Percentiles rank a stretch among this genome's conserved stretches.
Evolutionary conservation across 2,329 filamentous ascomycete species (phyloP).

Genomic region (Dactylonectria estremocensis): DNA sequence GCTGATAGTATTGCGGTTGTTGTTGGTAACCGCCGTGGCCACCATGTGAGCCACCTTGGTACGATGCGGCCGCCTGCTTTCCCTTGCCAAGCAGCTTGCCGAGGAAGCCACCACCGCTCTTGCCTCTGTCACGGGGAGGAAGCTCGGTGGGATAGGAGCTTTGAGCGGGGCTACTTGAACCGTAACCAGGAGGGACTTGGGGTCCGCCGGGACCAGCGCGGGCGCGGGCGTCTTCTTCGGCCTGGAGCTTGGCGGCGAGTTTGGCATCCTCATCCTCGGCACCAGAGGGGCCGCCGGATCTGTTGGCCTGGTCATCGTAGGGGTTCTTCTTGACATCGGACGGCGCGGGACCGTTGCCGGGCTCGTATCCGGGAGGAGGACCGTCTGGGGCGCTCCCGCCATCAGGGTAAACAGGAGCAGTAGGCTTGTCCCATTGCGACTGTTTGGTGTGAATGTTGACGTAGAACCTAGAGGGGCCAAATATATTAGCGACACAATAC

Average conservation of each 20-base stretch:
- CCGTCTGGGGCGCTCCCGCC: slow-evolving; percentile 64
- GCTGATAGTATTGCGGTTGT: slow-evolving; percentile 47
- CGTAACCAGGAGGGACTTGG: slow-evolving; percentile 54
- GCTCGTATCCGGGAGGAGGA: slow-evolving; percentile 78
- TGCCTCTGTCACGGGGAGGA: slow-evolving; percentile 58
- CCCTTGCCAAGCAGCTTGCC: slow-evolving; percentile 69
- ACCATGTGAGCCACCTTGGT: slow-evolving; percentile 36
- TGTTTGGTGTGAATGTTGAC: slow-evolving; percentile 90
- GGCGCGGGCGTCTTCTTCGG: slow-evolving; percentile 82
- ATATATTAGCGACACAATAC: slow-evolving; percentile 30
- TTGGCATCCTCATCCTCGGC: slow-evolving; percentile 77
- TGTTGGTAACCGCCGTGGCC: slow-evolving; percentile 50
- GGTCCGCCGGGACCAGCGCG: slow-evolving; percentile 50
- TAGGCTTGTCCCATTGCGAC: slow-evolving; percentile 92
- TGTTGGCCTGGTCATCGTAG: slow-evolving; percentile 65
- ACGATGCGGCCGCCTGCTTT: slow-evolving; percentile 54
- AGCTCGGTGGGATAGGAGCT: slow-evolving; percentile 57
- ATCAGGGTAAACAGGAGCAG: slow-evolving; percentile 73
- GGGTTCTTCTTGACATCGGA: slow-evolving; percentile 79
- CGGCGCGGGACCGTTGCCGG: slow-evolving; percentile 57
- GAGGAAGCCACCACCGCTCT: slow-evolving; percentile 62
- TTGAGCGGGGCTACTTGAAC: slow-evolving; percentile 48
- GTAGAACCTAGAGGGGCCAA: slow-evolving; percentile 77
- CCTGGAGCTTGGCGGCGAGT: slow-evolving; percentile 83
- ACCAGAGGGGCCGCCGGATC: slow-evolving; percentile 53